Base-by-base conservation (phyloP, 257 asterid species). In the Solanum lycopersicoides region DNA sequence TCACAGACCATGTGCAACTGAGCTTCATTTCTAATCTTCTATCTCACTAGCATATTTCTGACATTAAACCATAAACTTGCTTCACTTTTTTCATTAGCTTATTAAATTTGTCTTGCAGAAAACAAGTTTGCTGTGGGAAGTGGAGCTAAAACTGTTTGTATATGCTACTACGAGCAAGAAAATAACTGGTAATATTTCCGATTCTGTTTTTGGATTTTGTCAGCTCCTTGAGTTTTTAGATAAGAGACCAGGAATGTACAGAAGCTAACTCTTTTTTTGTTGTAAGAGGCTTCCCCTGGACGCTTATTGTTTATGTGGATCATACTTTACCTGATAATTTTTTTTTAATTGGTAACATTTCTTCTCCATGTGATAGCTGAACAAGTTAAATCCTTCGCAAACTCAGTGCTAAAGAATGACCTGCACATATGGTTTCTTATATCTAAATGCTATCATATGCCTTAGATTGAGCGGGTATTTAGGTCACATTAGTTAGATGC, bases 41-140 rank as follows among this genome's bases (percentile, higher is more conserved):
- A 18, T 18, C 8, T 14, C 14, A 7, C 41, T 45, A 79, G 84
- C 84, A 45, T 16, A 28, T 45, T 82, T 79, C 86, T 87, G 80
- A 66, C 68, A 28, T 30, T 18, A 47, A 44, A 45, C 25, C 65
- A 44, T 45, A 8, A 80, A 47, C 42, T 80, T 82, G 30, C 69
- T 87, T 80, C 47, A 59, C 66, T 86, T 87, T 83, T 87, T 73
- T 77, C 37, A 77, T 87, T 72, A 82, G 86, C 79, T 74, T 86
- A 41, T 42, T 20, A 35, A 44, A 84, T 88, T 88, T 30, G 42
- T 60, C 84, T 89, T 89, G 83, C 94, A 97, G 99, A 96, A 89
- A 97, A 97, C 93, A 97, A 97, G 93, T 97, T 97, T 91, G 99
- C 99, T 86, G 99, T 97, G 90, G 99, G 99, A 93, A 97, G 99